Base-by-base conservation (phyloP, 2,329 filamentous ascomycete species). In the Trichoderma atroviride region DNA sequence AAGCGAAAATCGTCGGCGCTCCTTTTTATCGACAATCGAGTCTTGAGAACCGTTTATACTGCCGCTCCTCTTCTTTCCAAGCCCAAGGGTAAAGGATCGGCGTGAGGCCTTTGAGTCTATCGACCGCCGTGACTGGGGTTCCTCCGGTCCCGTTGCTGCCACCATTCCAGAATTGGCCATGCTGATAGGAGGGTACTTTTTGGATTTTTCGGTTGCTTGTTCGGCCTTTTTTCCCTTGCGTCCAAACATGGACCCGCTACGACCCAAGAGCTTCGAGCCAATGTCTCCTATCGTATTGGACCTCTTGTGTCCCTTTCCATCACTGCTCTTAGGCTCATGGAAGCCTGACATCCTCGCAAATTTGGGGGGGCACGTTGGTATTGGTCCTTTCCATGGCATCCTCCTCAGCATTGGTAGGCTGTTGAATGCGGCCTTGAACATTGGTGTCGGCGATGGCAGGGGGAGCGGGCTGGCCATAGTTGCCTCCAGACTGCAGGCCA, bases 401-500 rank as follows among this genome's bases (percentile, higher is more conserved):
- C 24, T 91, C 91, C 37, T 95, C 93, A 3, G 69, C 71, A 50
- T 75, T 77, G 1, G 74, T 73, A 75, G 92, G 92, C 78, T 97
- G 95, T 73, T 96, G 92, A 75, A 98, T 93, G 72, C 92, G 92
- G 72, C 94, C 95, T 78, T 97, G 92, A 4, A 88, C 94, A 79
- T 96, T 97, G 64, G 94, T 96, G 74, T 92, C 91, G 60, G 94
- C 94, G 70, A 97, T 90, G 59, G 93, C 89, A 35, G 96, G 94
- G 68, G 93, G 93, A 57, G 90, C 90, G 60, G 95, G 96, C 79
- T 96, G 93, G 73, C 93, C 93, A 79, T 98, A 97, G 59, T 78
- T 80, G 61, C 69, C 92, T 91, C 78, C 92, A 86, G 88, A 73
- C 77, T 82, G 77, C 43, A 84, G 75, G 61, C 90, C 93, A 72